These are phyloP conservation scores for Phytopythium boreale DNA, from an alignment of 352 stramenopile genomes.

Conservation along the genomic window DNA sequence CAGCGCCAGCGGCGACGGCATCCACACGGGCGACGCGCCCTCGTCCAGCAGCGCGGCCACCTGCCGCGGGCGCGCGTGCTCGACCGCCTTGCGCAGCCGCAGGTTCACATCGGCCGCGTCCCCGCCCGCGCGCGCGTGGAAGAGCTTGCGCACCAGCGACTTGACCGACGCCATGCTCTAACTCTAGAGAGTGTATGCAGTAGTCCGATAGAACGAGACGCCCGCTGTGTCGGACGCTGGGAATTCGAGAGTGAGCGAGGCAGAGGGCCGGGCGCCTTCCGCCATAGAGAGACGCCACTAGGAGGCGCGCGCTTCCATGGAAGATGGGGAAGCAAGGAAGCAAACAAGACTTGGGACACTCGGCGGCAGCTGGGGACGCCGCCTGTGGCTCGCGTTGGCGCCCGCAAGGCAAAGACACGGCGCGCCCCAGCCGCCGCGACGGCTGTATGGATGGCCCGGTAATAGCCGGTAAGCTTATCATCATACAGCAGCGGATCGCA, in stretches of 20 bases:
- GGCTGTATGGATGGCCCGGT: background rate
- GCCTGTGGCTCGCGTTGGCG: background rate
- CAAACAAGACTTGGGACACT: background rate
- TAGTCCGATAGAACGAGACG: too few species aligned
- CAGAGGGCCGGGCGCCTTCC: conserved; percentile 2
- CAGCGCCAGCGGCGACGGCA: conserved; percentile 20
- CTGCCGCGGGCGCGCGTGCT: conserved; percentile 33
- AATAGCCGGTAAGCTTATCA: too few species aligned
- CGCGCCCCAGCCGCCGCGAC: background rate
- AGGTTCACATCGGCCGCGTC: conserved; percentile 23
- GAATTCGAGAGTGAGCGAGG: background rate
- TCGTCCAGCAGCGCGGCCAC: conserved; percentile 53
- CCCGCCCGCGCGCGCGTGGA: conserved; percentile 28
- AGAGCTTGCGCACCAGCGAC: conserved; percentile 43
- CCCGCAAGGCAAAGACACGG: background rate
- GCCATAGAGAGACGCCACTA: background rate
- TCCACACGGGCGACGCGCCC: conserved; percentile 60
- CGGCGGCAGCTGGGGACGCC: background rate
- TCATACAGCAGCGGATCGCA: too few species aligned
- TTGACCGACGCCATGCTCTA: conserved; percentile 35
- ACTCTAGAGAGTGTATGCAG: too few species aligned
- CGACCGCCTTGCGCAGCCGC: conserved; percentile 60
- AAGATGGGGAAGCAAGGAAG: background rate
- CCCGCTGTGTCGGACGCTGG: background rate
- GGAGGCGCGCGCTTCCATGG: background rate